A percentile compares a stretch with the other conserved stretches of the same genome.
phyloP scores from a whole-genome alignment of 2,329 filamentous ascomycete species.

The Curvularia sp. region DNA sequence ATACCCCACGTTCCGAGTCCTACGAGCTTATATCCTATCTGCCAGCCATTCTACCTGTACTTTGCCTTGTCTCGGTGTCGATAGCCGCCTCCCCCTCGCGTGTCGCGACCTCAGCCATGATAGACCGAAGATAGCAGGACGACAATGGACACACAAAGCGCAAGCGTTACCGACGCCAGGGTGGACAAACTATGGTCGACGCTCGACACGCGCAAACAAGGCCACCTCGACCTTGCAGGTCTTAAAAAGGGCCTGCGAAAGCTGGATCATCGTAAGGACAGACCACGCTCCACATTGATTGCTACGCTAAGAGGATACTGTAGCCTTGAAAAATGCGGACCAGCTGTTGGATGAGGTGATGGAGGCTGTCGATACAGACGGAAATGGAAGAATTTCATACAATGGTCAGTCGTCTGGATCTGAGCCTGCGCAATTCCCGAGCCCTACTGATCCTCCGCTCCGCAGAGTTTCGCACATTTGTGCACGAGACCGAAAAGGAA shows the following conservation, averaged over 20 bases:
- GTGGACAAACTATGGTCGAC: conserved; percentile 84
- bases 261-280: conserved; percentile 85
- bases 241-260: conserved; percentile 83
- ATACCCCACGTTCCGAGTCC: conserved; percentile 39
- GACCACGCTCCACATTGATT: conserved; percentile 10
- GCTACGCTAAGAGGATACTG: conserved; percentile 34
- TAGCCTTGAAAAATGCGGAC: conserved; percentile 89
- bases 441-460: conserved; percentile 24
- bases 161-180: conserved; percentile 79
- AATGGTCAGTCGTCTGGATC: conserved; percentile 64
- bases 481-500: conserved; percentile 85
- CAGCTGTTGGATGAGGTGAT: conserved; percentile 82
- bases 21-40: conserved; percentile 25
- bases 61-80: conserved; percentile 29
- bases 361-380: conserved; percentile 81
- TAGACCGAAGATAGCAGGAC: conserved; percentile 48
- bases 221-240: conserved; percentile 82
- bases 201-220: conserved; percentile 77
- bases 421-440: neutral
- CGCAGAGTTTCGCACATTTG: conserved; percentile 86
- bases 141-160: conserved; percentile 76
- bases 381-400: conserved; percentile 89
- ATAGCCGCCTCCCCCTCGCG: conserved; percentile 29
- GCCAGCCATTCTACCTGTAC: conserved; percentile 33
- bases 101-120: conserved; percentile 47